Evolutionary conservation across 352 stramenopile species (phyloP).

Genomic region (Pythium graminicola): DNA sequence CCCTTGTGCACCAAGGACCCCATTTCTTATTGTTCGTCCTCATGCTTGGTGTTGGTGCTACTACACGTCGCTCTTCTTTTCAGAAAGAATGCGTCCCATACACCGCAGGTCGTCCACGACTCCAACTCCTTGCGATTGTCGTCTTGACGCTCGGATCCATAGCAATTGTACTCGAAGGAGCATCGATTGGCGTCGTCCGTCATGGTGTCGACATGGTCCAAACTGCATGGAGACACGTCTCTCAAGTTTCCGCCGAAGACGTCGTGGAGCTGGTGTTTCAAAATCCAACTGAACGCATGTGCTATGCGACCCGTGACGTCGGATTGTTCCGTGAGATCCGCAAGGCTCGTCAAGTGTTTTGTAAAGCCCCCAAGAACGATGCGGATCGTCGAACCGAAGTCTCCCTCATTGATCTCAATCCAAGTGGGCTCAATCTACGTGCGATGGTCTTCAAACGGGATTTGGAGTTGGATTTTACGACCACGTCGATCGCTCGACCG

Average conservation of each 20-base stretch:
- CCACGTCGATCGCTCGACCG: constrained; percentile 20
- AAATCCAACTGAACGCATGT: neutral
- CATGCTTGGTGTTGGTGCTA: too few species aligned
- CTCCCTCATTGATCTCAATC: constrained; percentile 4
- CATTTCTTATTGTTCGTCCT: too few species aligned
- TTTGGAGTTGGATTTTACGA: constrained; percentile 40
- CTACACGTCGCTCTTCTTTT: neutral
- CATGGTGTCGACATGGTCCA: constrained; percentile 5
- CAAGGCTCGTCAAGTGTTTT: neutral
- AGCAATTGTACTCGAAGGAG: neutral
- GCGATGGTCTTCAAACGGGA: constrained; percentile 33
- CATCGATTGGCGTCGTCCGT: constrained; percentile 1
- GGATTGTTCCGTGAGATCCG: constrained; percentile 5
- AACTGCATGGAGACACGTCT: neutral
- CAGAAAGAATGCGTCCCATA: neutral
- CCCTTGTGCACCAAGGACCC: neutral
- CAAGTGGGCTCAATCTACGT: constrained; percentile 11
- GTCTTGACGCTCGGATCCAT: neutral
- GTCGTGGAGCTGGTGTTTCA: too few species aligned
- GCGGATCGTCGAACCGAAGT: constrained; percentile 2
- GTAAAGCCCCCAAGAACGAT: neutral
- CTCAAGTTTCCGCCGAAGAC: neutral
- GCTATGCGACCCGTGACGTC: constrained; percentile 9
- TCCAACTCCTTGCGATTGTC: neutral
- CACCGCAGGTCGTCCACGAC: neutral